These are phyloP conservation scores for Gomphus sp. DNA, from an alignment of 1,284 basidiomycete species.

Conservation along the genomic window DNA sequence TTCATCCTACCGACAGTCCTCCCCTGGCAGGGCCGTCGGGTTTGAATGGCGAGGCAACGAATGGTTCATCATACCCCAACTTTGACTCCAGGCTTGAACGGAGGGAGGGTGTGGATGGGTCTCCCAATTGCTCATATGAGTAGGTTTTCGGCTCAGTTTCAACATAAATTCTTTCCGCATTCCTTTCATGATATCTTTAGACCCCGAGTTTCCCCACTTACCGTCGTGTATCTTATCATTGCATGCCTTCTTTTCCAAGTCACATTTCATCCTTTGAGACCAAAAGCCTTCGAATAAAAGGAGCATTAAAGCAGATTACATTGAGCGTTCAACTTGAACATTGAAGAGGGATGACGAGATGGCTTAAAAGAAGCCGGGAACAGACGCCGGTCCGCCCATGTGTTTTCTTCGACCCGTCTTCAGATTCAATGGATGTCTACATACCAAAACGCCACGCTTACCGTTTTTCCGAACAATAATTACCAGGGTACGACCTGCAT, in stretches of 20 bases:
- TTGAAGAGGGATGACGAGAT: too few relatives aligned
- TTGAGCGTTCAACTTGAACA: neutral
- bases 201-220: neutral
- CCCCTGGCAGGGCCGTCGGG: neutral
- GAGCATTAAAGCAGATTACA: neutral
- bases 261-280: neutral
- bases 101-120: neutral
- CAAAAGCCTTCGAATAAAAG: neutral
- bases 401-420: constrained; percentile 16
- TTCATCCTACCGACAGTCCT: constrained; percentile 5
- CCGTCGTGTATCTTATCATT: neutral
- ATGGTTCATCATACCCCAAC: neutral
- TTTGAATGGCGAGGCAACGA: neutral
- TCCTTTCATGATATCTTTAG: neutral
- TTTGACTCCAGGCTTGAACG: neutral
- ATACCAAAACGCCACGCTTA: constrained; percentile 5
- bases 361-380: neutral
- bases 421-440: constrained; percentile 37
- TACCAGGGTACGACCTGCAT: constrained; percentile 37
- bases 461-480: constrained; percentile 24
- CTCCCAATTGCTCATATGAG: neutral
- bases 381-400: neutral
- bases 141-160: neutral
- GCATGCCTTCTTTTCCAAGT: neutral
- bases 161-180: neutral